Percentiles rank a stretch among this genome's conserved stretches.
phyloP scores from a whole-genome alignment of 345 rosid genomes.

The Populus deltoides region DNA sequence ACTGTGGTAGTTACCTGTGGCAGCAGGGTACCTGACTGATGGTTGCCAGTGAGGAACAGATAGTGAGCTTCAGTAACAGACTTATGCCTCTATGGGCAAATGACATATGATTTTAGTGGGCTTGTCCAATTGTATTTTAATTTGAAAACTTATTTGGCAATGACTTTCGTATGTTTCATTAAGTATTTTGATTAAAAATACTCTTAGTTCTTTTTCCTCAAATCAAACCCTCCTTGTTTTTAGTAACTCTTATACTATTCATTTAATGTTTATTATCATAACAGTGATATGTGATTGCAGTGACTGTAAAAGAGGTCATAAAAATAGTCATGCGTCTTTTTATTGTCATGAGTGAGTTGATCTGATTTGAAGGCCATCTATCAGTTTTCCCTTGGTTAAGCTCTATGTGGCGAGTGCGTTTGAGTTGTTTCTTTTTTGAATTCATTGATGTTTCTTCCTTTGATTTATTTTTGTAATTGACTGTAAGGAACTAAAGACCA shows the following conservation, averaged over 20 bases:
- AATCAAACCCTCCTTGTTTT: not conserved
- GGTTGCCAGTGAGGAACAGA: not conserved
- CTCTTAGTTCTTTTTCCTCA: not conserved
- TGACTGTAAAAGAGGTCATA: not conserved
- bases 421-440: not conserved
- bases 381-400: not conserved
- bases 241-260: not conserved
- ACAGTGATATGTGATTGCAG: not conserved
- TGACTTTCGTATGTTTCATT: not conserved
- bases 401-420: not conserved
- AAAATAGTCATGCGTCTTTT: not conserved
- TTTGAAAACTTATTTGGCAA: not conserved
- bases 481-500: not conserved
- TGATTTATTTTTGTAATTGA: not conserved
- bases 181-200: not conserved
- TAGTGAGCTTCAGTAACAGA: not conserved
- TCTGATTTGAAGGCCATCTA: not conserved
- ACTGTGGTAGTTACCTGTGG: not conserved
- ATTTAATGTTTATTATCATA: not conserved
- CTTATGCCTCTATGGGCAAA: not conserved
- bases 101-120: not conserved
- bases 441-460: not conserved
- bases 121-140: not conserved
- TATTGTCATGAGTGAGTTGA: not conserved
- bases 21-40: not conserved